Evolutionary conservation across 2,329 filamentous ascomycete species (phyloP).

Genomic region (Sordariomycetes sp.): DNA sequence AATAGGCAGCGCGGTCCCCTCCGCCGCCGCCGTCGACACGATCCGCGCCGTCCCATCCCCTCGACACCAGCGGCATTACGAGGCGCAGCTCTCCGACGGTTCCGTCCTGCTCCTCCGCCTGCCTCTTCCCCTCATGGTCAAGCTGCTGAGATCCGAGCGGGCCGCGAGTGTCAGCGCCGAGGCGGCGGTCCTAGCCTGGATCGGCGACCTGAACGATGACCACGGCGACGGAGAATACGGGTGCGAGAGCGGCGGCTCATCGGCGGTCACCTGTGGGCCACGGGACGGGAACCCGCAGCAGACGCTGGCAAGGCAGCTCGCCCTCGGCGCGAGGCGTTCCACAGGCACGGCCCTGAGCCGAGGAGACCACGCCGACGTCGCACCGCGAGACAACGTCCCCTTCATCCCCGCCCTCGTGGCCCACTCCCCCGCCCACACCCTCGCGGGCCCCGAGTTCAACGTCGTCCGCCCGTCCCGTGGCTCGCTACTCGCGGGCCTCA

Average conservation of each 20-base stretch:
- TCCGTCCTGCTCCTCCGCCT: slow-evolving; percentile 26
- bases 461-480: slow-evolving; percentile 25
- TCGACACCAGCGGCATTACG: slow-evolving; percentile 26
- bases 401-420: slow-evolving; percentile 26
- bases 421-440: slow-evolving; percentile 17
- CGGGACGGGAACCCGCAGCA: slow-evolving; percentile 5
- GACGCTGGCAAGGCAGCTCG: background rate
- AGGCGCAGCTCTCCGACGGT: slow-evolving; percentile 26
- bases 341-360: background rate
- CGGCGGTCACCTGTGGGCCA: background rate
- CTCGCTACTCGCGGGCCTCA: slow-evolving; percentile 20
- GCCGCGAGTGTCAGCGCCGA: slow-evolving; percentile 26
- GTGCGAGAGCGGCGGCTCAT: background rate
- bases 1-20: slow-evolving; percentile 3
- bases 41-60: slow-evolving; percentile 18
- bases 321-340: background rate
- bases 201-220: slow-evolving; percentile 13
- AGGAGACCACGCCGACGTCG: background rate
- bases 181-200: slow-evolving; percentile 29
- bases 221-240: background rate
- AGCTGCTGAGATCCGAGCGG: slow-evolving; percentile 32
- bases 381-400: background rate
- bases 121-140: slow-evolving; percentile 25
- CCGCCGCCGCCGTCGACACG: slow-evolving; percentile 9
- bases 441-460: slow-evolving; percentile 24